These are phyloP conservation scores for Wickerhamiella azyma DNA, from an alignment of 805 yeast genomes.

Conservation along the genomic window DNA sequence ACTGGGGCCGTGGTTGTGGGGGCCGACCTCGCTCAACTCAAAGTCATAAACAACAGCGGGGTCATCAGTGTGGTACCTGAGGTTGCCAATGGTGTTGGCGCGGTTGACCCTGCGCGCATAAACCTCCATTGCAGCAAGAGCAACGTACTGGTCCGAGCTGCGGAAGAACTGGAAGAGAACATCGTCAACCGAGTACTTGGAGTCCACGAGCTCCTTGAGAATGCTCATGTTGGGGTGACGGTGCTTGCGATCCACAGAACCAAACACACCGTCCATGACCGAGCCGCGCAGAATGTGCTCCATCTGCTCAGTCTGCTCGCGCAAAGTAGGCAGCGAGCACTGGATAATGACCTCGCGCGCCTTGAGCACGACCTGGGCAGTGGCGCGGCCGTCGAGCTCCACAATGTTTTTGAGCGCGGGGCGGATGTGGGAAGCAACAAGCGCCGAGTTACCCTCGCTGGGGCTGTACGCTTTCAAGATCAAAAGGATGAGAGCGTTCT, in stretches of 20 bases:
- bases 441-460: slow-evolving; percentile 55
- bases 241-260: slow-evolving; percentile 48
- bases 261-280: slow-evolving; percentile 79
- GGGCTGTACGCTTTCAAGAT: slow-evolving; percentile 74
- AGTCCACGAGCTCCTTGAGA: slow-evolving; percentile 85
- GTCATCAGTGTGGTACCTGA: slow-evolving; percentile 42
- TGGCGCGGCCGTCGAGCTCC: slow-evolving; percentile 75
- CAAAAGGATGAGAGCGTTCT: slow-evolving; percentile 78
- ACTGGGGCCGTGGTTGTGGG: slow-evolving; percentile 19
- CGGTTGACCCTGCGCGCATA: slow-evolving; percentile 94
- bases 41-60: slow-evolving; percentile 68
- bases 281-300: slow-evolving; percentile 90
- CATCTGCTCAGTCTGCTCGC: slow-evolving; percentile 92
- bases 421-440: slow-evolving; percentile 54
- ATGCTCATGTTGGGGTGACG: slow-evolving; percentile 69
- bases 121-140: slow-evolving; percentile 93
- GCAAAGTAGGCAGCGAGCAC: slow-evolving; percentile 90
- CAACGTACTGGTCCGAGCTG: slow-evolving; percentile 73
- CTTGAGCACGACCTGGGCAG: slow-evolving; percentile 86
- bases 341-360: slow-evolving; percentile 94
- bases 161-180: slow-evolving; percentile 84
- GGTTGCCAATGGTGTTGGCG: slow-evolving; percentile 77
- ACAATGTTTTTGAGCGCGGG: slow-evolving; percentile 65
- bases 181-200: slow-evolving; percentile 91
- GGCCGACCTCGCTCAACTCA: slow-evolving; percentile 19